Evolutionary conservation across 192 early-diverging fungal species (phyloP), one percentile per base, ranked within the genome.

Genomic region (Paraglomus occultum): DNA sequence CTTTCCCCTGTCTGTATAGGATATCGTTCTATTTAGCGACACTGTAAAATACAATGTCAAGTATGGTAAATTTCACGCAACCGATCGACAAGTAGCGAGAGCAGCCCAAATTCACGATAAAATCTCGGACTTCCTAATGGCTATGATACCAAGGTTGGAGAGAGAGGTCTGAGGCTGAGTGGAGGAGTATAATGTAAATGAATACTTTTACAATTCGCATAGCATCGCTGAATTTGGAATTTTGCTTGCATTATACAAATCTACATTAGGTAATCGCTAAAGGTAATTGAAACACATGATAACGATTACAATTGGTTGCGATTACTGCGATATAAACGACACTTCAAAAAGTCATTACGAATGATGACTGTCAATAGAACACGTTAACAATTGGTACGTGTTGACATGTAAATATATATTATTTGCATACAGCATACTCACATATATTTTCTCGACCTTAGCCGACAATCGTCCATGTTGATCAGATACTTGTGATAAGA

Each of bases 381-480:
- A 91, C 90, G 14, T 81, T 97, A 1, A 92, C 94, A 71, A 94
- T 97, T 73, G 94, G 64, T 66, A 51, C 18, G 38, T 51, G 49
- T 31, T 11, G 48, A 46, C 18, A 46, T 38, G 22, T 18, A 42
- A 14, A 51, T 42, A 15, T 15, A 20, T 31, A 31, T 66, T 66
- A 40, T 39, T 62, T 82, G 83, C 48, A 95, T 94, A 71, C 92
- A 95, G 66, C 88, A 93, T 11, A 7, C 90, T 90, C 51, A 83
- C 96, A 10, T 93, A 95, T 76, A 91, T 99, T 77, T 10, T 46
- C 23, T 63, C 17, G 15, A 4, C 17, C 22, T 51, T 92, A 72
- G 92, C 93, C 84, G 6, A 94, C 93, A 2, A 86, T 94, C 64
- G 81, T 82, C 62, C 84, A 90, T 55, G 90, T 84, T 20, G 92